phyloP scores from a whole-genome alignment of 768 basidiomycete species.

The Asterophora lycoperdoides region DNA sequence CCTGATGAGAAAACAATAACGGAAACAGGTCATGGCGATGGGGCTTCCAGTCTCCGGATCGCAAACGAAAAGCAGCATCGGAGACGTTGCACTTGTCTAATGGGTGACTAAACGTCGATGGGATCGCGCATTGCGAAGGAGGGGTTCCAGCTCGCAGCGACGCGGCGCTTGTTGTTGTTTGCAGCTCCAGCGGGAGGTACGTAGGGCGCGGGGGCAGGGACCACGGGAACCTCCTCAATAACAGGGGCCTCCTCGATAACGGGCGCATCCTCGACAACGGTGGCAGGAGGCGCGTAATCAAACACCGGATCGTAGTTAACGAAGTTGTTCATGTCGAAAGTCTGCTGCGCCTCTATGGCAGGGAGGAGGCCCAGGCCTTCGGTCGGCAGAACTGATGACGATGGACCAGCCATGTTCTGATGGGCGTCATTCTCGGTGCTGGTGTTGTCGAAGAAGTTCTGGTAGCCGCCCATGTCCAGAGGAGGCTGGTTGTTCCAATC shows the following conservation, averaged over 20 bases:
- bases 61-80: too few relatives aligned
- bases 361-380: slow-evolving; percentile 3
- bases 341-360: slow-evolving; percentile 3
- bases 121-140: slow-evolving; percentile 18
- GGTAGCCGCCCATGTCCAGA: slow-evolving; percentile 1
- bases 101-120: slow-evolving; percentile 21
- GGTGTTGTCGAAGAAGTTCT: slow-evolving; percentile 4
- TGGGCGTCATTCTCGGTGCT: not conserved
- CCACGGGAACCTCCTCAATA: slow-evolving; percentile 14
- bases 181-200: slow-evolving; percentile 53
- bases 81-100: not conserved
- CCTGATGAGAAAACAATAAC: not conserved
- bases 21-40: slow-evolving; percentile 14
- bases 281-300: slow-evolving; percentile 11
- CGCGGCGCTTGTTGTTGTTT: slow-evolving; percentile 47
- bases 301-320: slow-evolving; percentile 26
- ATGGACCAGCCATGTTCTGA: slow-evolving; percentile 12
- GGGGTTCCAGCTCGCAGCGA: slow-evolving; percentile 47
- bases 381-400: not conserved
- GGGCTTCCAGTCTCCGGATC: slow-evolving; percentile 41
- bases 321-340: slow-evolving; percentile 26
- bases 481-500: not conserved
- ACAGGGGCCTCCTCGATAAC: slow-evolving; percentile 14
- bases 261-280: slow-evolving; percentile 13
- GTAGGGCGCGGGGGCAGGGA: slow-evolving; percentile 32